Percentiles rank a stretch among this genome's conserved stretches.
These are phyloP conservation scores for Phialophora expanda DNA, from an alignment of 2,329 filamentous ascomycete genomes.

Conservation along the genomic window DNA sequence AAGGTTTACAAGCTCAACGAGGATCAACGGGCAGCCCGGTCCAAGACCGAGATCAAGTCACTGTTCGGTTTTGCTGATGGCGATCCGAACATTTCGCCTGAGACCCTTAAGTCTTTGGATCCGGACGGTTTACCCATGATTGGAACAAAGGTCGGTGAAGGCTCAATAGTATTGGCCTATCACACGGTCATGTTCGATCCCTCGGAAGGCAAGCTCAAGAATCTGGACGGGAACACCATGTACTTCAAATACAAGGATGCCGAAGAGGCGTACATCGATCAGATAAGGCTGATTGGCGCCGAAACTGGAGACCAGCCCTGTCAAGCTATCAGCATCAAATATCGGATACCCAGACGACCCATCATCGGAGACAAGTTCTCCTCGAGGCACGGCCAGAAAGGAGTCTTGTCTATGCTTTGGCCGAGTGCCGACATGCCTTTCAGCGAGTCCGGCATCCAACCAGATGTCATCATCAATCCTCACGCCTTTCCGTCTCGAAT, in stretches of 20 bases:
- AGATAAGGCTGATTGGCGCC: conserved; percentile 86
- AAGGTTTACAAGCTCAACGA: conserved; percentile 89
- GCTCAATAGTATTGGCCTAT: conserved; percentile 85
- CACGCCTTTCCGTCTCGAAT: conserved; percentile 99
- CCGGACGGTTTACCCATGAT: conserved; percentile 85
- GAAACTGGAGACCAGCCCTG: conserved; percentile 82
- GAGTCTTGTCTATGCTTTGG: conserved; percentile 96
- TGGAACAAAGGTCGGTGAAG: conserved; percentile 76
- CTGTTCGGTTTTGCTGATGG: conserved; percentile 83
- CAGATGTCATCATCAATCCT: conserved; percentile 98
- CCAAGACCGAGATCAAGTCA: conserved; percentile 73
- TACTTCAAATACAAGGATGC: conserved; percentile 94
- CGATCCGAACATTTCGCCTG: conserved; percentile 62
- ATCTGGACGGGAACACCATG: conserved; percentile 82
- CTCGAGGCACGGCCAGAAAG: conserved; percentile 96
- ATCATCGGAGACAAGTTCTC: conserved; percentile 99
- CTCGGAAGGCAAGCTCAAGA: conserved; percentile 74
- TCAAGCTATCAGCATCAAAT: conserved; percentile 89
- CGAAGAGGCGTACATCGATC: conserved; percentile 87
- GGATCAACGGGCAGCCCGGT: conserved; percentile 66
- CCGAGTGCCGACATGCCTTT: conserved; percentile 93
- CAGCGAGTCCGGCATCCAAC: conserved; percentile 93
- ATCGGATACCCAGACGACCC: conserved; percentile 85
- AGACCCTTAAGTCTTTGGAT: conserved; percentile 75
- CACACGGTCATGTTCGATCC: conserved; percentile 82